Evolutionary conservation across 75 land plant genomes (phyloP), one percentile per base, ranked within the genome.

Genomic region (Isoetes taiwanensis): DNA sequence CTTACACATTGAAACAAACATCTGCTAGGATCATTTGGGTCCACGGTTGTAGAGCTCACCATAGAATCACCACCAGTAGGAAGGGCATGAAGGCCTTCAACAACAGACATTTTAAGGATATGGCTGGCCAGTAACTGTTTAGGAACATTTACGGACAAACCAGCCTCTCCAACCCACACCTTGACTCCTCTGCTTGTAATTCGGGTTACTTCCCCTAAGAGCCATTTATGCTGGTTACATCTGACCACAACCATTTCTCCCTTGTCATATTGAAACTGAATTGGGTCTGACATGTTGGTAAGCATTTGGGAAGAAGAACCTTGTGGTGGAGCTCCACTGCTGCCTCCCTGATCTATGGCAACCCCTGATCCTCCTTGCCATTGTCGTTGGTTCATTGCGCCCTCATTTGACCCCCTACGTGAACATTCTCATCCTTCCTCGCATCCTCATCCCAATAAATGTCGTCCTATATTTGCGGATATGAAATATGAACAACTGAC

Each of bases 201-300:
- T 16, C 50, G 50, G 21, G 8, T 46, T 23, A 46, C 50, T 16
- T 46, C 50, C 4, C 50, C 50, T n/a, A 46, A 23, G n/a, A 46
- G 19, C 50, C 50, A 46, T 23, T 46, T 46, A 23, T 46, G 50
- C 12, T 23, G 50, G 25, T 46, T 46, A 23, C 50, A 46, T 5
- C 50, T 16, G 12, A 46, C 50, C 16, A 23, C 50, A 19, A 46
- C 50, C 50, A 8, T 46, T 23, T 46, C 50, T 5, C 50, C 50
- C 50, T 46, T 46, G 50, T 16, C 50, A n/a, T 46, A 46, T 23
- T 46, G 50, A n/a, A n/a, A n/a, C n/a, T n/a, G n/a, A n/a, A n/a
- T n/a, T n/a, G n/a, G n/a, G n/a, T n/a, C n/a, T n/a, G n/a, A n/a
- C n/a, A n/a, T n/a, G n/a, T n/a, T n/a, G n/a, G n/a, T n/a, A n/a